These are phyloP conservation scores for Diaporthe aspalathi DNA, from an alignment of 2,329 filamentous ascomycete genomes.

Conservation along the genomic window DNA sequence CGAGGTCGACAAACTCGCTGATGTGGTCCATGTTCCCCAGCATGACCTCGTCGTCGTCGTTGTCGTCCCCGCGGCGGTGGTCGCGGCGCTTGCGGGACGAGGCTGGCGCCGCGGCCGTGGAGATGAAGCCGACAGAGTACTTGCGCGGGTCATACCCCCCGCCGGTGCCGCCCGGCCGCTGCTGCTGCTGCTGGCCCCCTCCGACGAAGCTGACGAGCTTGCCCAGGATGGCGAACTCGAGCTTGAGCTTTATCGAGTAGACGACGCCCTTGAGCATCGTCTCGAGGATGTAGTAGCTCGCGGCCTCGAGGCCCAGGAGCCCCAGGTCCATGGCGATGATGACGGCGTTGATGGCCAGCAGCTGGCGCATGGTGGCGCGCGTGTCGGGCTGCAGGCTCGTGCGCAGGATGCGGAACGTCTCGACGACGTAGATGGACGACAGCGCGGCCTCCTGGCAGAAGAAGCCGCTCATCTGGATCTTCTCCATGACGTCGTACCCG, in stretches of 20 bases:
- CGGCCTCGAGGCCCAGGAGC: constrained; percentile 8
- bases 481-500: constrained; percentile 33
- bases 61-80: constrained; percentile 5
- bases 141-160: constrained; percentile 13
- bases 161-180: background rate
- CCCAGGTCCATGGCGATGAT: constrained; percentile 32
- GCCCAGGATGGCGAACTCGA: constrained; percentile 27
- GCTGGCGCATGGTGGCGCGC: constrained; percentile 29
- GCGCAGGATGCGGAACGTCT: constrained; percentile 21
- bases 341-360: constrained; percentile 19
- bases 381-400: constrained; percentile 26
- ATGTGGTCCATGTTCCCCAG: constrained; percentile 33
- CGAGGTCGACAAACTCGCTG: constrained; percentile 34
- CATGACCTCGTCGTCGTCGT: constrained; percentile 24
- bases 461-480: constrained; percentile 32
- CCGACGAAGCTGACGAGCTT: constrained; percentile 29
- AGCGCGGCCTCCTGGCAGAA: constrained; percentile 29
- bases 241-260: constrained; percentile 28
- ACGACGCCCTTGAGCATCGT: constrained; percentile 37
- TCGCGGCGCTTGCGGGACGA: background rate
- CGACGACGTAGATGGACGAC: constrained; percentile 28
- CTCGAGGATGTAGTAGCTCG: constrained; percentile 29
- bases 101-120: background rate
- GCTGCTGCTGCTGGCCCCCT: background rate
- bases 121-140: constrained; percentile 28